Base-by-base conservation (phyloP, 805 yeast genomes). In the Yamadazyma scolyti region DNA sequence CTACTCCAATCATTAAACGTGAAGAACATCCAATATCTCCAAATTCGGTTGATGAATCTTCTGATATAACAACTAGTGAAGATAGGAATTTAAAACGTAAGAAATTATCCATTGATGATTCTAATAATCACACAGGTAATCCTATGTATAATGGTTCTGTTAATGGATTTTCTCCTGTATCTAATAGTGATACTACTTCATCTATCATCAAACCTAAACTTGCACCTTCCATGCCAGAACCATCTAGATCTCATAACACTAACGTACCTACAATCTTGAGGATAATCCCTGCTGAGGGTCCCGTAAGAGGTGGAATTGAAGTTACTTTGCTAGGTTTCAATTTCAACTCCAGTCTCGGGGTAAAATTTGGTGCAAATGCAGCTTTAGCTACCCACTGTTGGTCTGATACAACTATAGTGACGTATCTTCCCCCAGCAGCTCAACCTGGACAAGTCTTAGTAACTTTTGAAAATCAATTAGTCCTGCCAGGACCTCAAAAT, bases 261-360 rank as follows among this genome's bases (percentile, higher is more conserved):
- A 31, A 39, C 21, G 25, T 49, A 18, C 94, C 94, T 1, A 52
- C 71, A 0, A 80, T 90, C 31, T 90, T 87, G 54, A 71, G 96
- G 36, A 82, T 93, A 8, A 89, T 93, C 36, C 99, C 99, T 1
- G 82, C 94, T 0, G 93, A 85, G 54, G 99, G 99, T 2, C 95
- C 97, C 7, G 74, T 88, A 9, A 73, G 96, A 41, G 99, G 99
- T 43, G 99, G 98, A 11, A 81, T 89, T 25, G 99, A 93, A 55
- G 85, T 93, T 6, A 93, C 98, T 0, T 62, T 93, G 29, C 65
- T 93, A 25, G 98, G 98, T 2, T 72, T 79, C 28, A 84, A 87
- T 37, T 93, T 93, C 68, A 77, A 80, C 32, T 83, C 82, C 11
- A 96, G 95, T 0, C 63, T 90, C 36, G 65, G 68, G 15, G 96